Percentiles rank a stretch among this genome's conserved stretches.
Conservation (phyloP, 768 basidiomycete species). For the Cyclocybe aegerita region DNA sequence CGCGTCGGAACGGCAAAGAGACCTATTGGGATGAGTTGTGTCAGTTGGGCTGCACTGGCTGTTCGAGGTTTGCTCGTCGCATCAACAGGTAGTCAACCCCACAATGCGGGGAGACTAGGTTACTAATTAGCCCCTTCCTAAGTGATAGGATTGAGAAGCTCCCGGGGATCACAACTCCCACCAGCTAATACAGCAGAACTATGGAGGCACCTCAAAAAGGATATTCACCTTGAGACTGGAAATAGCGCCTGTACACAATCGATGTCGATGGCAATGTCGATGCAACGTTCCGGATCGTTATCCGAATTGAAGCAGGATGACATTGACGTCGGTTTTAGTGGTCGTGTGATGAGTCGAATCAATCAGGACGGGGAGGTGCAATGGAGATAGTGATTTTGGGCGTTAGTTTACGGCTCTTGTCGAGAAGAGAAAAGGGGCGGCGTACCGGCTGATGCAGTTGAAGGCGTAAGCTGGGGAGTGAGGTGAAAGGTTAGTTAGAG, state of each 20-base stretch:
- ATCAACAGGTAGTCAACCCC: too few relatives aligned
- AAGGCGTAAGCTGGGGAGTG: conserved; percentile 45
- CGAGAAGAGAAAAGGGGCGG: background rate
- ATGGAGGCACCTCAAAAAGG: background rate
- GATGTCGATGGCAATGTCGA: background rate
- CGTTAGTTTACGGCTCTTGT: too few relatives aligned
- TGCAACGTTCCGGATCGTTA: background rate
- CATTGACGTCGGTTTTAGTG: background rate
- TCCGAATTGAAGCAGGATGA: background rate
- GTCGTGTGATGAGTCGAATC: background rate
- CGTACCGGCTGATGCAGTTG: conserved; percentile 45
- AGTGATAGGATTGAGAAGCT: too few relatives aligned
- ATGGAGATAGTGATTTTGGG: too few relatives aligned
- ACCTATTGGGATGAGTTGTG: conserved; percentile 34
- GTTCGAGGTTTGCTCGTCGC: too few relatives aligned
- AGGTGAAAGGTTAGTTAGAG: background rate
- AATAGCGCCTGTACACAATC: conserved; percentile 51
- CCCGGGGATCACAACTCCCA: too few relatives aligned
- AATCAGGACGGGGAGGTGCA: too few relatives aligned
- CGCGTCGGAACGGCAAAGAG: conserved; percentile 84
- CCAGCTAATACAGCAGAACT: background rate
- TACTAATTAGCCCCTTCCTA: too few relatives aligned
- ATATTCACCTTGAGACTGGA: conserved; percentile 74
- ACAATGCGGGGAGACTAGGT: too few relatives aligned
- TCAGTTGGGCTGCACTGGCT: background rate